Conservation (phyloP, 495 filamentous ascomycete genomes). For the Neurospora sp. region DNA sequence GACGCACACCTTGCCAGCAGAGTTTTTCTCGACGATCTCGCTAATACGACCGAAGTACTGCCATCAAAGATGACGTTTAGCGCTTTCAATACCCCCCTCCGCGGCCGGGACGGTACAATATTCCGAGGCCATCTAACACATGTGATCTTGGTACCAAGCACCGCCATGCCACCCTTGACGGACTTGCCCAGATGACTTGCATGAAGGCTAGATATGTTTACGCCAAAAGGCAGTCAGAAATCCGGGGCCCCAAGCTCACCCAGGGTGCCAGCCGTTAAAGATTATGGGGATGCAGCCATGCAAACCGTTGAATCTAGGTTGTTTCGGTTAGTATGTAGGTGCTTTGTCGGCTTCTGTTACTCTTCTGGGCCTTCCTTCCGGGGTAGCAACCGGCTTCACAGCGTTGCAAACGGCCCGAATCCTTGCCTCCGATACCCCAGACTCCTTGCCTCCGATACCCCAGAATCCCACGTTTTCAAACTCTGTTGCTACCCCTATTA, state of each 20-base stretch:
- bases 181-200: not conserved
- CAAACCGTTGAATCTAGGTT: not conserved
- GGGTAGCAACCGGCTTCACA: not conserved
- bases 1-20: not conserved
- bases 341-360: not conserved
- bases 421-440: not conserved
- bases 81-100: not conserved
- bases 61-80: not conserved
- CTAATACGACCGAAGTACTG: not conserved
- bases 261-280: not conserved
- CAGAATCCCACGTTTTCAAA: not conserved
- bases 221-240: not conserved
- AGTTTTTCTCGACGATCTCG: not conserved
- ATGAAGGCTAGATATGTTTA: not conserved
- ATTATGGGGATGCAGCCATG: not conserved
- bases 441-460: not conserved
- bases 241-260: not conserved
- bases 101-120: not conserved
- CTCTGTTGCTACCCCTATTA: not conserved
- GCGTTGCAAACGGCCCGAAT: not conserved
- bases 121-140: not conserved
- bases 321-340: slow-evolving; percentile 6
- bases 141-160: not conserved
- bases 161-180: not conserved
- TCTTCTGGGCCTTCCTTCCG: not conserved